A percentile compares a stretch with the other conserved stretches of the same genome.
Conservation (phyloP, 129 eudicot species). For the Saussurea involucrata region DNA sequence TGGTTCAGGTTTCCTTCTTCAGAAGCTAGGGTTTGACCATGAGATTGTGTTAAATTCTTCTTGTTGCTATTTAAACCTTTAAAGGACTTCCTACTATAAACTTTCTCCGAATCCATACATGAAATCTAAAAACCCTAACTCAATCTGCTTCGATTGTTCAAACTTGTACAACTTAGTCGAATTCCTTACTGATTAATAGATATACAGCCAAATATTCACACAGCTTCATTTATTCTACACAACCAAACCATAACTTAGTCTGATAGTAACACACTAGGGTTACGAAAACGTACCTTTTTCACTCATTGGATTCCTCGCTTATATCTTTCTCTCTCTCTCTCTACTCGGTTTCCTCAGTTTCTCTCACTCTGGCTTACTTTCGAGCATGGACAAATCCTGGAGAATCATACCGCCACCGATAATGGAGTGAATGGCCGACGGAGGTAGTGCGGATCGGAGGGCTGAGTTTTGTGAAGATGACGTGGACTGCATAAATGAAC, state of each 20-base stretch:
- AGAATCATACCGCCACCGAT: constrained; percentile 7
- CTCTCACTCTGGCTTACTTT: neutral
- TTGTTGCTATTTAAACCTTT: constrained; percentile 34
- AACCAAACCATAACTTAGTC: neutral
- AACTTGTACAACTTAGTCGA: neutral
- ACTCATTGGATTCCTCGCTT: constrained; percentile 7
- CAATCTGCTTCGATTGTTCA: neutral
- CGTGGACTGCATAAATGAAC: constrained; percentile 29
- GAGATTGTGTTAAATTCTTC: constrained; percentile 8
- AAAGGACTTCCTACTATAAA: constrained; percentile 42
- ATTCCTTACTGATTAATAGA: neutral
- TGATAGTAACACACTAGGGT: constrained; percentile 8
- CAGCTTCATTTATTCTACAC: neutral
- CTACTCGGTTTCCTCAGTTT: neutral
- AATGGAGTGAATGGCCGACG: constrained; percentile 20
- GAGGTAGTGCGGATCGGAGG: constrained; percentile 34
- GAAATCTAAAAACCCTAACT: constrained; percentile 28
- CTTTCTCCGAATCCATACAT: constrained; percentile 43
- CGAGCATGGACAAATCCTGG: neutral
- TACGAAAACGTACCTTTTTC: constrained; percentile 35
- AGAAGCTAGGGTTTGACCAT: constrained; percentile 21
- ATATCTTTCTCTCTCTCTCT: constrained; percentile 11
- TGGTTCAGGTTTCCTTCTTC: constrained; percentile 26
- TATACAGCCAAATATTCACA: neutral
- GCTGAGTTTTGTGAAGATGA: constrained; percentile 29